Evolutionary conservation across 2,329 filamentous ascomycete genomes (phyloP), one percentile per base, ranked within the genome.

Genomic region (Beauveria caledonica): DNA sequence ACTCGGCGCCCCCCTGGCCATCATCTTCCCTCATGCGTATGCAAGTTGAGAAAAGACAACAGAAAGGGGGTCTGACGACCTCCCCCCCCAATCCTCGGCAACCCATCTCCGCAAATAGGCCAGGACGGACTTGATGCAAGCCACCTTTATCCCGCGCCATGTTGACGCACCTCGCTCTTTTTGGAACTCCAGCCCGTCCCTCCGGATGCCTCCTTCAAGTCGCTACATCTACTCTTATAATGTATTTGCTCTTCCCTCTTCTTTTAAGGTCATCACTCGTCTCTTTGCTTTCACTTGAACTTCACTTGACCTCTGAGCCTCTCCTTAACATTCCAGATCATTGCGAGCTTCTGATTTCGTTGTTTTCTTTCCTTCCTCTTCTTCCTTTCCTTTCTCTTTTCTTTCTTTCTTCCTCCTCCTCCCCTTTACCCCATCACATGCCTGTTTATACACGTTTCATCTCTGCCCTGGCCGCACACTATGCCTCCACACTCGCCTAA

Each of bases 311-410:
- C 48, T 59, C 56, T 59, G 56, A 51, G 46, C 40, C 56, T 59
- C 56, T 59, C 56, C 3, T 59, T 59, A 3, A 52, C 33, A 9
- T 59, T 52, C 56, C 56, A 59, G 56, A 59, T 46, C 29, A 45
- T 27, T 58, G 23, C 25, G 23, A 39, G 29, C 11, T 33, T 33
- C 29, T 33, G 29, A 33, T 33, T 33, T 33, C 11, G 11, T 5
- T 33, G 29, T 33, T 33, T 36, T 10, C n/a, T 9, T 2, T 19
- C 21, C 33, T 29, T 23, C 4, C 3, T 11, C 2, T 6, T 51
- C 10, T 33, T 40, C 9, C 45, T 9, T 49, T 52, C 19, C 23
- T 33, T 13, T 13, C 11, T 2, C 27, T 15, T 13, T 6, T 11
- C 10, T 19, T 19, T 9, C 33, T 33, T 15, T 3, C 51, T 40